These are phyloP conservation scores for Psophocarpus tetragonolobus DNA, from an alignment of 306 rosid species.

Conservation along the genomic window DNA sequence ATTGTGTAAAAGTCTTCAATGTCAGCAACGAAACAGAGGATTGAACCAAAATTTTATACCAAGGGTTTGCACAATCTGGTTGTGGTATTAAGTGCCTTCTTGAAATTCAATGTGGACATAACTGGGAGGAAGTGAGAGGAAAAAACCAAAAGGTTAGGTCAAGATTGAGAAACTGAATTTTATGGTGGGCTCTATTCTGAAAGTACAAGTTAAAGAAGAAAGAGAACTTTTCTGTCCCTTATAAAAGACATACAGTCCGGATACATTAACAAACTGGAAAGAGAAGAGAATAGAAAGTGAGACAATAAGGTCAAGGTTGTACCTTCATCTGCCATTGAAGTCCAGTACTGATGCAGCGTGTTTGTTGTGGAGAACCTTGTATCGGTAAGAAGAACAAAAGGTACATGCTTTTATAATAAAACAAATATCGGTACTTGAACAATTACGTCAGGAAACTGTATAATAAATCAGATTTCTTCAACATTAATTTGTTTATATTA, in stretches of 20 bases:
- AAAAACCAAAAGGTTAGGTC: conserved; percentile 44
- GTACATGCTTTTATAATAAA: conserved; percentile 46
- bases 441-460: conserved; percentile 38
- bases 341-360: conserved; percentile 39
- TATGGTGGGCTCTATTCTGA: background rate
- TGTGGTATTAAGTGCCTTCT: conserved; percentile 34
- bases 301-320: conserved; percentile 30
- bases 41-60: conserved; percentile 37
- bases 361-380: conserved; percentile 45
- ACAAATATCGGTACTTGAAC: conserved; percentile 60
- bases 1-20: conserved; percentile 33
- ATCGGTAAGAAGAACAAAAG: conserved; percentile 47
- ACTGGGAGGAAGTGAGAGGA: conserved; percentile 37
- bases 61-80: conserved; percentile 32
- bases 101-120: conserved; percentile 41
- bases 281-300: conserved; percentile 13
- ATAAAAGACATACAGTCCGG: background rate
- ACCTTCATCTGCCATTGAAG: conserved; percentile 59
- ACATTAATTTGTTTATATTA: too few species aligned
- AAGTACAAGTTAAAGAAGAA: background rate
- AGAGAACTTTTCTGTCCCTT: conserved; percentile 6
- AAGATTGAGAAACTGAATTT: conserved; percentile 49
- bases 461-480: conserved; percentile 44
- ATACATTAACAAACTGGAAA: conserved; percentile 21
- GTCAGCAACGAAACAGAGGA: conserved; percentile 32